Conservation (phyloP, 129 eudicot genomes). For the Chrysanthemum seticuspe region DNA sequence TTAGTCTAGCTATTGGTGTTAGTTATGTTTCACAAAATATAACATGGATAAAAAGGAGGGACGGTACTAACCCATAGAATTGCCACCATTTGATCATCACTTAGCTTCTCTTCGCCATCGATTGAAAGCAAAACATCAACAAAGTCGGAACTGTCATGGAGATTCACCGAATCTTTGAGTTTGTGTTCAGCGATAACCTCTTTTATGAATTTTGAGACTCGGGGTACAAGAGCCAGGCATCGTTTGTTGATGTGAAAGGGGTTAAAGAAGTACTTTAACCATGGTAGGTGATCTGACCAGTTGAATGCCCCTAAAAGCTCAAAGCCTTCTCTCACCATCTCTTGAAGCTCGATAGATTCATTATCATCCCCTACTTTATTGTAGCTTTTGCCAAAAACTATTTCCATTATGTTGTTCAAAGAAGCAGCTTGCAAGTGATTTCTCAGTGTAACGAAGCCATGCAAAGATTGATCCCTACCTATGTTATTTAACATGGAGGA, state of each 20-base stretch:
- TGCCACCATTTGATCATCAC: slow-evolving; percentile 73
- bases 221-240: slow-evolving; percentile 51
- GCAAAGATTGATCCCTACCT: slow-evolving; percentile 28
- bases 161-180: neutral
- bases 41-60: neutral
- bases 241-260: slow-evolving; percentile 50
- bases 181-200: slow-evolving; percentile 49
- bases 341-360: slow-evolving; percentile 41
- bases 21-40: too few relatives aligned
- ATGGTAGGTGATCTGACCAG: slow-evolving; percentile 70
- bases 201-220: slow-evolving; percentile 45
- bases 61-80: slow-evolving; percentile 60
- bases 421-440: slow-evolving; percentile 63
- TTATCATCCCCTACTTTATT: slow-evolving; percentile 25
- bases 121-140: slow-evolving; percentile 66
- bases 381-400: slow-evolving; percentile 62
- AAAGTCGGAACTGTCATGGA: slow-evolving; percentile 37
- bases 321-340: slow-evolving; percentile 67
- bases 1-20: too few relatives aligned
- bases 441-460: slow-evolving; percentile 40
- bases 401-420: slow-evolving; percentile 54
- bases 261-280: slow-evolving; percentile 55
- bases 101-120: slow-evolving; percentile 60
- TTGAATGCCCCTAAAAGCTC: slow-evolving; percentile 69
- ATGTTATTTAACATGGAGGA: slow-evolving; percentile 43